phyloP scores from a whole-genome alignment of 495 filamentous ascomycete genomes.

The Trichoderma reesei region DNA sequence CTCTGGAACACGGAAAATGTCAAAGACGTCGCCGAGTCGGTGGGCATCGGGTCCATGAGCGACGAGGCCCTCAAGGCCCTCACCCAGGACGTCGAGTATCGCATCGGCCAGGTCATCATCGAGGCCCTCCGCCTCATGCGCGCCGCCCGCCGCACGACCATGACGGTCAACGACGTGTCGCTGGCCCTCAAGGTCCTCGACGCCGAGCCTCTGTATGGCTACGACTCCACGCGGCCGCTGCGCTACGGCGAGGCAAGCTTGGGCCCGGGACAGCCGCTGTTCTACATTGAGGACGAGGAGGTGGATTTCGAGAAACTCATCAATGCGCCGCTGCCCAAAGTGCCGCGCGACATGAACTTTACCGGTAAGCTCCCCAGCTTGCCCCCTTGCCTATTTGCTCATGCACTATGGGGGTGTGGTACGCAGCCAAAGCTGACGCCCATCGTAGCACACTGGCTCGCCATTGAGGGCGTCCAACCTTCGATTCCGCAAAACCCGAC shows the following conservation, averaged over 20 bases:
- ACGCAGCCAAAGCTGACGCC: background rate
- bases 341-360: conserved; percentile 85
- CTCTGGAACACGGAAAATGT: conserved; percentile 97
- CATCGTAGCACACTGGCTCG: conserved; percentile 76
- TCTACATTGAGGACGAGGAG: conserved; percentile 97
- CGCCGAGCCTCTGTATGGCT: conserved; percentile 91
- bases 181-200: conserved; percentile 76
- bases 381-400: too few species aligned
- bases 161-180: conserved; percentile 78
- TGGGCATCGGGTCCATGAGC: conserved; percentile 68
- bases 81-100: conserved; percentile 88
- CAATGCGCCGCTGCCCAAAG: conserved; percentile 87
- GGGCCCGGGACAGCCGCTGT: conserved; percentile 89
- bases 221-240: conserved; percentile 78
- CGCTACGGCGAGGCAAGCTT: conserved; percentile 88
- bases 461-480: conserved; percentile 91
- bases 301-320: conserved; percentile 98
- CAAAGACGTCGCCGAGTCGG: conserved; percentile 86
- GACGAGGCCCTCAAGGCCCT: conserved; percentile 78
- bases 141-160: conserved; percentile 66
- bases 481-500: conserved; percentile 94
- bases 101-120: conserved; percentile 80
- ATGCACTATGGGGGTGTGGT: background rate
- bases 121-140: conserved; percentile 95
- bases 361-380: conserved; percentile 49